Evolutionary conservation across 2,329 filamentous ascomycete species (phyloP), one percentile per base, ranked within the genome.

Genomic region (Cytospora chrysosperma): DNA sequence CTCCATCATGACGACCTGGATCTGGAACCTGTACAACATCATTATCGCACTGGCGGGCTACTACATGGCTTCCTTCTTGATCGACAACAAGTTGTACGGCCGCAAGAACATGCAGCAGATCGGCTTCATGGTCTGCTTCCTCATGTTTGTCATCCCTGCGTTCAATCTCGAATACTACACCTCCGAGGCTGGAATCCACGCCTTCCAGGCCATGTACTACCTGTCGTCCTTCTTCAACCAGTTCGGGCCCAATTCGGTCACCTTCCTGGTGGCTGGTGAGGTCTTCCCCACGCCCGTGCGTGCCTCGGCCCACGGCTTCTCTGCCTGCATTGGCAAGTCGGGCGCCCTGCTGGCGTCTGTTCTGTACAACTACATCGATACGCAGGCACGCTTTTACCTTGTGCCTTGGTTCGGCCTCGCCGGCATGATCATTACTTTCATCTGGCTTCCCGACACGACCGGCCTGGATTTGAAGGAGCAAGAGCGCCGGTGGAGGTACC

Each of bases 201-300:
- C 84, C n/a, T 98, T 98, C 88, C 93, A 97, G 81, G 88, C 93
- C 74, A 97, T 98, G 92, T 97, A 97, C 84, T 97, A 97, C 80
- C 77, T 98, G 70, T 96, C 92, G 9, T 96, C 92, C 27, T 98
- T 98, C 83, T 98, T 98, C 88, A 97, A 97, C 84, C 94, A 98
- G 76, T 98, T 98, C 73, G 94, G 94, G 15, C 94, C 94, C 77
- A 98, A 98, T 84, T 89, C 88, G 54, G 93, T 97, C 72, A 97
- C 93, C 67, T 98, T 98, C 90, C 86, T 98, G 69, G 91, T 96
- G 40, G 94, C 94, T 51, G 94, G 92, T 51, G 94, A 98, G 76
- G 92, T 97, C n/a, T 98, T 92, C 83, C 94, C 94, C 12, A 97
- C 93, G 0, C 91, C 93, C 12, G 88, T 98, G 70, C 93, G 94